A percentile compares a stretch with the other conserved stretches of the same genome.
Conservation (phyloP, 768 basidiomycete genomes). For the Suillus plorans region DNA sequence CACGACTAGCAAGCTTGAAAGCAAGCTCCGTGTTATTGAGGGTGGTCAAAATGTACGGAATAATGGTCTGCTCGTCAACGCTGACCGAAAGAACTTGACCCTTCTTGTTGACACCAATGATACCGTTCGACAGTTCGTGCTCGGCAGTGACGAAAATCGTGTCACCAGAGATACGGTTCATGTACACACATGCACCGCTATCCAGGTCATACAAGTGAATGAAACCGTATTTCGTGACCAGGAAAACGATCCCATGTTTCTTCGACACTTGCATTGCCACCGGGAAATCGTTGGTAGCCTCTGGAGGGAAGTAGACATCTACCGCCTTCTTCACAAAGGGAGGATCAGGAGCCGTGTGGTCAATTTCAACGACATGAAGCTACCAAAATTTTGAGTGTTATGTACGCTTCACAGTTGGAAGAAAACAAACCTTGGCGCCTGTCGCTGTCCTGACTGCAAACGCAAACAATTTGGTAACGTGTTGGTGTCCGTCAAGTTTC, state of each 20-base stretch:
- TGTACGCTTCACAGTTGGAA: slow-evolving; percentile 1
- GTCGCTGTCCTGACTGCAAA: slow-evolving; percentile 96
- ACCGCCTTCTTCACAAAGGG: slow-evolving; percentile 97
- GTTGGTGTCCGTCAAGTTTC: slow-evolving; percentile 85
- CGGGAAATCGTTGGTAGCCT: slow-evolving; percentile 97
- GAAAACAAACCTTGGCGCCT: slow-evolving; percentile 83
- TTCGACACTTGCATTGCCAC: slow-evolving; percentile 99
- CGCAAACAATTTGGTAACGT: slow-evolving; percentile 86
- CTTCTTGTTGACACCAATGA: slow-evolving; percentile 99
- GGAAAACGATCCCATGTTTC: slow-evolving; percentile 94
- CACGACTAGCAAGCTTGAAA: slow-evolving; percentile 95
- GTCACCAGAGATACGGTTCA: slow-evolving; percentile 99
- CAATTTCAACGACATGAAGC: slow-evolving; percentile 98
- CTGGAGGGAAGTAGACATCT: slow-evolving; percentile 98
- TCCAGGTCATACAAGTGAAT: slow-evolving; percentile 99
- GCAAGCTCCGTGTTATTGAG: slow-evolving; percentile 98
- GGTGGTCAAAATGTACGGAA: slow-evolving; percentile 91
- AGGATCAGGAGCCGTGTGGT: slow-evolving; percentile 89
- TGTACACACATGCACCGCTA: slow-evolving; percentile 95
- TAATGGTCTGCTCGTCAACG: slow-evolving; percentile 93
- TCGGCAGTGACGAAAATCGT: slow-evolving; percentile 99
- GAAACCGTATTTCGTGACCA: slow-evolving; percentile 99
- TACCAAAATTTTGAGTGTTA: slow-evolving; percentile 30
- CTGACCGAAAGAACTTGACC: slow-evolving; percentile 97
- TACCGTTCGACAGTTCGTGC: slow-evolving; percentile 90